phyloP scores from a whole-genome alignment of 768 basidiomycete species.

The Chalciporus piperatus region DNA sequence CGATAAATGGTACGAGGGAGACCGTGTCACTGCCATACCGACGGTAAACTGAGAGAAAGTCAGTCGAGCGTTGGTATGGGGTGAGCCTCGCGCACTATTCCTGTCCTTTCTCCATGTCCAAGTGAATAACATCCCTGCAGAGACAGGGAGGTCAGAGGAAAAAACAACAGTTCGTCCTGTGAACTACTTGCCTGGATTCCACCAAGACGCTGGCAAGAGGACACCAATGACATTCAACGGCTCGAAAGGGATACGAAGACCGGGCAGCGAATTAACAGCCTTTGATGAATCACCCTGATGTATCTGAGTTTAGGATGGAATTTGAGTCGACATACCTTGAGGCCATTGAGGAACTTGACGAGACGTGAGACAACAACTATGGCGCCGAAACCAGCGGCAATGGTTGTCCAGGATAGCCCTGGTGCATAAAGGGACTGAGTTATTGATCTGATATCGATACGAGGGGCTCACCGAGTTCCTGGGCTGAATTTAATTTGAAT shows the following conservation, averaged over 20 bases:
- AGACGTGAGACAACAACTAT: conserved; percentile 9
- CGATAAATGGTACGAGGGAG: conserved; percentile 21
- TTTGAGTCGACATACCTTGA: conserved; percentile 14
- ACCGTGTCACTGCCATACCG: conserved; percentile 19
- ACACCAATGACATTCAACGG: conserved; percentile 11
- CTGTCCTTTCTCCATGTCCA: conserved; percentile 25
- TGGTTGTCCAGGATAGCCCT: conserved; percentile 7
- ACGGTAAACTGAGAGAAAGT: conserved; percentile 15
- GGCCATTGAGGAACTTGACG: conserved; percentile 11
- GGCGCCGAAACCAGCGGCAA: neutral
- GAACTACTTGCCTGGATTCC: conserved; percentile 17
- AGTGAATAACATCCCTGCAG: conserved; percentile 13
- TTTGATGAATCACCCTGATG: neutral
- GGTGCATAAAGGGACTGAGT: too few species aligned
- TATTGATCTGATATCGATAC: too few species aligned
- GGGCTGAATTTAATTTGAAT: too few species aligned
- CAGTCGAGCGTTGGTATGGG: neutral
- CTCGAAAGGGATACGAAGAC: conserved; percentile 19
- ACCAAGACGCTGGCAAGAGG: conserved; percentile 15
- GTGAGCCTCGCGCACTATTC: conserved; percentile 6
- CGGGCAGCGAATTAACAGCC: conserved; percentile 18
- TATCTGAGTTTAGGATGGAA: neutral
- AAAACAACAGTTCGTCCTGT: neutral
- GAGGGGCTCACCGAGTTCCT: too few species aligned
- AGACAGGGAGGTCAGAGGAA: neutral